A percentile compares a stretch with the other conserved stretches of the same genome.
Evolutionary conservation across 345 rosid species (phyloP).

Genomic region (Raphanus sativus): DNA sequence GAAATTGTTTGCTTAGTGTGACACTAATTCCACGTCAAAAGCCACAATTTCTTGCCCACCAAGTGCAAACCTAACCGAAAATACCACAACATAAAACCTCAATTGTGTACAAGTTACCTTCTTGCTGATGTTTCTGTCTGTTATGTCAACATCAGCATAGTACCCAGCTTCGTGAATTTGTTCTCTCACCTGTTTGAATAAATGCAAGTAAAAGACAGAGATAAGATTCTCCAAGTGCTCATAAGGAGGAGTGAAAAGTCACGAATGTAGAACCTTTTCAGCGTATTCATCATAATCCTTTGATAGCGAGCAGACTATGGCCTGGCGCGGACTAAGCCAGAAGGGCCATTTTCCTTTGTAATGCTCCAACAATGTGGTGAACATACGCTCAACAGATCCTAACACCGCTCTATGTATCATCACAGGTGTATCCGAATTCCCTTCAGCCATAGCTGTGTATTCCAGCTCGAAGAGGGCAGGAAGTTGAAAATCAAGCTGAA

Average conservation of each 20-base stretch:
- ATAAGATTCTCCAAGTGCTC: neutral
- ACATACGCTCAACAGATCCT: constrained; percentile 96
- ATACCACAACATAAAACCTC: neutral
- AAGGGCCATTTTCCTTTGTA: constrained; percentile 99
- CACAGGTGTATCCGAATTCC: constrained; percentile 74
- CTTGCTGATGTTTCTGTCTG: constrained; percentile 88
- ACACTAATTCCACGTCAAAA: no score
- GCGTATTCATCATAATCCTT: constrained; percentile 77
- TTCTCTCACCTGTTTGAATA: constrained; percentile 56
- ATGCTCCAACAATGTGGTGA: constrained; percentile 89
- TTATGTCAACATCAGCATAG: constrained; percentile 71
- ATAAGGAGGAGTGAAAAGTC: constrained; percentile 8
- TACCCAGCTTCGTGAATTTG: constrained; percentile 72
- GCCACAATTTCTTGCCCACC: no score
- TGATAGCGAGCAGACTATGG: constrained; percentile 94
- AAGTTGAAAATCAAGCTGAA: constrained; percentile 94
- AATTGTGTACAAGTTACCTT: constrained; percentile 51
- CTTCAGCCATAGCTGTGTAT: constrained; percentile 88
- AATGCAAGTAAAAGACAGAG: neutral
- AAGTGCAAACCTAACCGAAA: constrained; percentile 3
- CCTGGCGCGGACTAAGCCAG: constrained; percentile 99
- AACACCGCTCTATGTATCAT: constrained; percentile 95
- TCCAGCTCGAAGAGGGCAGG: constrained; percentile 74
- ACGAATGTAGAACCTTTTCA: constrained; percentile 44
- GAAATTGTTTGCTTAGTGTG: neutral